Evolutionary conservation across 2,329 filamentous ascomycete species (phyloP), one percentile per base, ranked within the genome.

Genomic region (Hirsutella rhossiliensis): DNA sequence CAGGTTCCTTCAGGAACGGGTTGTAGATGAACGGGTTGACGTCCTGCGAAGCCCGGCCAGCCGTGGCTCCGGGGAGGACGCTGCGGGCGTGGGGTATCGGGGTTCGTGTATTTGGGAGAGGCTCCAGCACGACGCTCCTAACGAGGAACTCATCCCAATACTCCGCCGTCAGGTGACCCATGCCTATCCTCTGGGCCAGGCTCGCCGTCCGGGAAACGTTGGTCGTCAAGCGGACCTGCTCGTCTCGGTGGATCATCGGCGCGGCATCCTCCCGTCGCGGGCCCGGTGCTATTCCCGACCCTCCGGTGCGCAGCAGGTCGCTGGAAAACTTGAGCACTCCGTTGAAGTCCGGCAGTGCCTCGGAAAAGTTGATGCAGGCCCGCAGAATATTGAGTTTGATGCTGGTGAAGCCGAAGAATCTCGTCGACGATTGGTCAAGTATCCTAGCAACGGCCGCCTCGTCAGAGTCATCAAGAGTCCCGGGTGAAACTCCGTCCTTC

Each of bases 111-210:
- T 69, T 63, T 11, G 79, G 68, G 32, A 78, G 62, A 20, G 83
- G 69, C 42, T 88, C 77, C 38, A 94, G 67, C 44, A 81, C 76
- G 52, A 94, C 69, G 49, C 80, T 80, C 41, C 92, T 80, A 40
- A 98, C 75, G 9, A 98, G 69, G 54, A 97, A 97, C 56, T 95
- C 87, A 60, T 98, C 92, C 92, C 92, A 98, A 58, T 96, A 98
- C 52, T 92, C 84, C 6, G 87, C 88, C 43, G 80, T 73, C 37
- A 90, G 63, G 45, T 82, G 66, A 5, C 74, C 67, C 27, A 88
- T 66, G 1, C 88, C 88, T 23, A 96, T 64, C 47, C 84, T 81
- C 47, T 76, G 77, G 1, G 85, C 82, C n/a, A 92, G 77, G 29
- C 73, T 77, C 28, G 89, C 78, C 1, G 89, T 95, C 49, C 90